Evolutionary conservation across 106 monocot genomes (phyloP).

Genomic region (Amphibolis antarctica): DNA sequence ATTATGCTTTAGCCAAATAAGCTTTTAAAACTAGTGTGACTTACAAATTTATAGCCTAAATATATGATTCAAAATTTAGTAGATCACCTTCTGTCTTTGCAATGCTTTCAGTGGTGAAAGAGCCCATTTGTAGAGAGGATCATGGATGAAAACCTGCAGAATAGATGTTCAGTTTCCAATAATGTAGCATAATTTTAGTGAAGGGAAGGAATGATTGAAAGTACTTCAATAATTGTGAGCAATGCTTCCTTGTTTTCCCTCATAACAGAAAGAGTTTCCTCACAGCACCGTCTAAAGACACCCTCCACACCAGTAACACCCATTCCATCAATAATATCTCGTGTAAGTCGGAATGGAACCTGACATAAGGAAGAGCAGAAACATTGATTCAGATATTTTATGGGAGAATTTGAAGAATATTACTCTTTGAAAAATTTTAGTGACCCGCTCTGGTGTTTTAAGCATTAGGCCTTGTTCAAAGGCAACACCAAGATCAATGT

Average conservation of each 20-base stretch:
- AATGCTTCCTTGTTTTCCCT: constrained; percentile 91
- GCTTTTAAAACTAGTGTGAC: neutral
- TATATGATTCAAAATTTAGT: neutral
- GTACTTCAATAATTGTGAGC: constrained; percentile 88
- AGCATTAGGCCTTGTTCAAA: constrained; percentile 99
- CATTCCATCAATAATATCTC: constrained; percentile 95
- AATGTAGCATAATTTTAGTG: neutral
- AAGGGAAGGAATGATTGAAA: neutral
- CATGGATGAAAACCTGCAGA: constrained; percentile 90
- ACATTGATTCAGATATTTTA: neutral
- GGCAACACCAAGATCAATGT: constrained; percentile 98
- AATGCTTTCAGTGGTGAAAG: constrained; percentile 95
- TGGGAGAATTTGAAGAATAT: neutral
- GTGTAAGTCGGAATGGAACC: constrained; percentile 94
- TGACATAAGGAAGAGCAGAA: constrained; percentile 10
- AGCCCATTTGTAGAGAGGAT: constrained; percentile 99
- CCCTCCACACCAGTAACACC: constrained; percentile 94
- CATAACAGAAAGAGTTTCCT: constrained; percentile 95
- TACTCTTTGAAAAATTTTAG: constrained; percentile 4
- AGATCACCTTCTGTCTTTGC: constrained; percentile 78
- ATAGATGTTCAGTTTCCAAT: constrained; percentile 4
- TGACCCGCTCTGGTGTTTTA: constrained; percentile 96
- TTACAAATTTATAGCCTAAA: neutral
- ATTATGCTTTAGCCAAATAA: too few relatives aligned
- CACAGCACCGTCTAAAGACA: constrained; percentile 89